Evolutionary conservation across 768 basidiomycete genomes (phyloP).

Genomic region (Lanmaoa rubissima): DNA sequence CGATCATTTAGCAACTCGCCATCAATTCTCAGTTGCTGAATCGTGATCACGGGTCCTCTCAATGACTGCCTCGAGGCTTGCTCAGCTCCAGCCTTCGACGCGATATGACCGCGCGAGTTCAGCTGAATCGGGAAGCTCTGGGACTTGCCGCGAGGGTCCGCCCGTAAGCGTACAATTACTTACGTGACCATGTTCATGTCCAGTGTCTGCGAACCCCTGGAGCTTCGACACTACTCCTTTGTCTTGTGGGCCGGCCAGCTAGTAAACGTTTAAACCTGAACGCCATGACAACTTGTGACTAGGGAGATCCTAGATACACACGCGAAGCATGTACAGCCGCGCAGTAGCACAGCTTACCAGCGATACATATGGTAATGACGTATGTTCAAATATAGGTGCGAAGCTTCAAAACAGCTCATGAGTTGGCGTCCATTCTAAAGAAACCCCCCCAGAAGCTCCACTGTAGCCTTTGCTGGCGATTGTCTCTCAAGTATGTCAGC

Average conservation of each 20-base stretch:
- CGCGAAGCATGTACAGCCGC: constrained; percentile 13
- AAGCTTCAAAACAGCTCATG: constrained; percentile 4
- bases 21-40: constrained; percentile 12
- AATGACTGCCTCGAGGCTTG: constrained; percentile 28
- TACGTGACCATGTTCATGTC: background rate
- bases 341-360: constrained; percentile 3
- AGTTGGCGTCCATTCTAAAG: constrained; percentile 1
- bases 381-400: constrained; percentile 8
- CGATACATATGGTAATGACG: background rate
- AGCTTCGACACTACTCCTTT: background rate
- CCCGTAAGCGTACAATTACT: background rate
- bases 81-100: constrained; percentile 16
- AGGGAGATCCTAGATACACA: background rate
- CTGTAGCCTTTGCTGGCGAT: constrained; percentile 1
- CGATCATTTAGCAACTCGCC: constrained; percentile 6
- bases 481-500: constrained; percentile 5
- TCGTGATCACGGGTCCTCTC: constrained; percentile 26
- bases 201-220: background rate
- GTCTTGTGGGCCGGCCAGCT: background rate
- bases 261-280: background rate
- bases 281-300: constrained; percentile 2
- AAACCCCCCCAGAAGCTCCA: background rate
- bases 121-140: constrained; percentile 11
- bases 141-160: background rate
- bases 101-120: constrained; percentile 32